Evolutionary conservation across 164 flowering plant genomes (phyloP).

Genomic region (Buxus sempervirens): DNA sequence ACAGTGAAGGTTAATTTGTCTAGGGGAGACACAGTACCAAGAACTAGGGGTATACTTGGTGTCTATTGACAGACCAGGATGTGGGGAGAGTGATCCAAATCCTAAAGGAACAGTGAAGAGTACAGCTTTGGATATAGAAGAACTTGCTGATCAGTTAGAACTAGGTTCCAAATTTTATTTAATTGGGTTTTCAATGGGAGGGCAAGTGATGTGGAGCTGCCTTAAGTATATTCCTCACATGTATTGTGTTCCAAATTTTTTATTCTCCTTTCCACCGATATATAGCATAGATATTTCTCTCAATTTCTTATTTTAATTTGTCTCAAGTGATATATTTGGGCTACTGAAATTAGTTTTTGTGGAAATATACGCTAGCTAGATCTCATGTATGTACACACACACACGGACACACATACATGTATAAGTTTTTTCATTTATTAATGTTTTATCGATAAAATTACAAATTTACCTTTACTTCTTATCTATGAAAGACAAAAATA

Average conservation of each 20-base stretch:
- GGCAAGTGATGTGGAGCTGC: constrained; percentile 51
- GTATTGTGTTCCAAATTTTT: constrained; percentile 25
- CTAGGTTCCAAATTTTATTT: constrained; percentile 62
- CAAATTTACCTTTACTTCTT: too few species aligned
- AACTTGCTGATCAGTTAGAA: constrained; percentile 66
- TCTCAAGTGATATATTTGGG: constrained; percentile 5
- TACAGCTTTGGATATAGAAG: constrained; percentile 60
- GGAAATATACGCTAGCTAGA: too few species aligned
- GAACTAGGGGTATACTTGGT: constrained; percentile 50
- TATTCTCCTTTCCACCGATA: not conserved
- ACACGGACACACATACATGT: too few species aligned
- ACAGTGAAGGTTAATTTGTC: too few species aligned
- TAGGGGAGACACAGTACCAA: too few species aligned
- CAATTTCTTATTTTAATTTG: not conserved
- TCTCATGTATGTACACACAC: too few species aligned
- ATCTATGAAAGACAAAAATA: too few species aligned
- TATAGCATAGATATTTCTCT: not conserved
- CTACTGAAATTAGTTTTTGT: too few species aligned
- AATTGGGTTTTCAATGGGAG: constrained; percentile 68
- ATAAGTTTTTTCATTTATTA: too few species aligned
- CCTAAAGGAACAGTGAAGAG: constrained; percentile 52
- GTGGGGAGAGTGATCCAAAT: constrained; percentile 79
- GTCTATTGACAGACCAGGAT: constrained; percentile 73
- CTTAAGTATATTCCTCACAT: constrained; percentile 78
- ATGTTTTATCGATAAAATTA: too few species aligned